A percentile compares a stretch with the other conserved stretches of the same genome.
Evolutionary conservation across 805 yeast genomes (phyloP).

Genomic region (Zygotorulaspora chibaensis): DNA sequence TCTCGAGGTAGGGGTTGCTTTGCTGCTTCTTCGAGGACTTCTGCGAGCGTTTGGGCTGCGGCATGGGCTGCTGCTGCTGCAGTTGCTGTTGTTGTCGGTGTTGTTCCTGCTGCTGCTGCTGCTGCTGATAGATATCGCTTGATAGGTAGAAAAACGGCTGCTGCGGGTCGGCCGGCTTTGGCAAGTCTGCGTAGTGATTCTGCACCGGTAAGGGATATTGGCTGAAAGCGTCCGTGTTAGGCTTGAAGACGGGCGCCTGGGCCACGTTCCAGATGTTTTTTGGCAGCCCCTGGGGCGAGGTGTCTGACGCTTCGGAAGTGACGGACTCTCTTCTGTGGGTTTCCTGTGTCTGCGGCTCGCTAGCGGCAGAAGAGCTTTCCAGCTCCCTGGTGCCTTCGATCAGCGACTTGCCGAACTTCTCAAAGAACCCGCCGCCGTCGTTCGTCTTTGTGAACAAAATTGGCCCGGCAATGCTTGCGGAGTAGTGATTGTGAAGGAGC

Average conservation of each 20-base stretch:
- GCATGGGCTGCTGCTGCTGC: not conserved
- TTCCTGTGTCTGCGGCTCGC: not conserved
- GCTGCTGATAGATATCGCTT: slow-evolving; percentile 9
- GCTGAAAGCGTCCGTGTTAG: slow-evolving; percentile 8
- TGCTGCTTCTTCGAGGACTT: slow-evolving; percentile 13
- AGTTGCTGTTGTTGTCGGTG: slow-evolving; percentile 1
- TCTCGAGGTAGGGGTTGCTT: slow-evolving; percentile 25
- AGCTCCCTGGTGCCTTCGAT: slow-evolving; percentile 36
- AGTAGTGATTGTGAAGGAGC: slow-evolving; percentile 15
- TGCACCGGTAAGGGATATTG: slow-evolving; percentile 2
- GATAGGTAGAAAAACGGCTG: slow-evolving; percentile 10
- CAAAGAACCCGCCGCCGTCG: slow-evolving; percentile 30
- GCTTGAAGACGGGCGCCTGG: slow-evolving; percentile 28
- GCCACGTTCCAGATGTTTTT: slow-evolving; percentile 31
- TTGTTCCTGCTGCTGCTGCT: slow-evolving; percentile 3
- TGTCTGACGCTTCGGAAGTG: not conserved
- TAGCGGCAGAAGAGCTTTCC: slow-evolving; percentile 12
- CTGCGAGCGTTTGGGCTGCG: slow-evolving; percentile 1
- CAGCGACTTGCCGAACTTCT: slow-evolving; percentile 33
- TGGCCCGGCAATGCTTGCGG: slow-evolving; percentile 28
- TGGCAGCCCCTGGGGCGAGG: slow-evolving; percentile 2
- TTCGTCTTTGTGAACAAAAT: slow-evolving; percentile 9
- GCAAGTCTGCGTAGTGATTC: not conserved
- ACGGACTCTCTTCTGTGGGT: slow-evolving; percentile 11
- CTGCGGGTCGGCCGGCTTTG: not conserved